These are phyloP conservation scores for Boeremia lycopersici DNA, from an alignment of 2,329 filamentous ascomycete genomes.

Conservation along the genomic window DNA sequence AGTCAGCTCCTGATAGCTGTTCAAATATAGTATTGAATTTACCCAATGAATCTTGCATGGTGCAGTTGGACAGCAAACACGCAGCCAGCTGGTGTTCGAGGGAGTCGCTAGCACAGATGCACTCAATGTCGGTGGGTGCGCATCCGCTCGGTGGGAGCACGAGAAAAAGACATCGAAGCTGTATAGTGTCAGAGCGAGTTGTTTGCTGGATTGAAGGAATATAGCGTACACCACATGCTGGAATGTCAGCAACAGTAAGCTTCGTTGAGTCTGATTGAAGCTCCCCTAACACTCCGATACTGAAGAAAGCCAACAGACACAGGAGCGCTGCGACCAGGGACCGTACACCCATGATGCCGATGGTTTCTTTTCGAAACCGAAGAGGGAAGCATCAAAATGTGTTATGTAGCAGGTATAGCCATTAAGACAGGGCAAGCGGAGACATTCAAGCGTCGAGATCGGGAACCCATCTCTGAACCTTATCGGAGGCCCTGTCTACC, in stretches of 20 bases:
- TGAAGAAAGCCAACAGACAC: slow-evolving; percentile 4
- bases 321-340: slow-evolving; percentile 11
- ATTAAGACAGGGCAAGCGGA: background rate
- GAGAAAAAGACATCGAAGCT: slow-evolving; percentile 20
- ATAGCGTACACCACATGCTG: slow-evolving; percentile 20
- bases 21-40: background rate
- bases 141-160: slow-evolving; percentile 23
- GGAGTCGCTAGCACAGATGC: slow-evolving; percentile 20
- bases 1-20: background rate
- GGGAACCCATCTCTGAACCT: background rate
- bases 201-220: too few relatives aligned
- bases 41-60: slow-evolving; percentile 31
- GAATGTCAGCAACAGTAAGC: slow-evolving; percentile 17
- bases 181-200: background rate
- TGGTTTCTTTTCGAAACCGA: background rate
- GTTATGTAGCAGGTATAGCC: background rate
- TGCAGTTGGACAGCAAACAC: slow-evolving; percentile 37
- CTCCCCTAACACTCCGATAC: background rate
- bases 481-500: background rate
- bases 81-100: slow-evolving; percentile 19
- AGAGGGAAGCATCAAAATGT: background rate
- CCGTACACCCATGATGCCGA: slow-evolving; percentile 6
- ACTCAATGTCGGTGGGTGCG: slow-evolving; percentile 19
- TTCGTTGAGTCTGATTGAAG: slow-evolving; percentile 1
- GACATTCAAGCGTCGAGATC: background rate